Conservation (phyloP, 371 early-diverging fungal species). For the Apophysomyces variabilis region DNA sequence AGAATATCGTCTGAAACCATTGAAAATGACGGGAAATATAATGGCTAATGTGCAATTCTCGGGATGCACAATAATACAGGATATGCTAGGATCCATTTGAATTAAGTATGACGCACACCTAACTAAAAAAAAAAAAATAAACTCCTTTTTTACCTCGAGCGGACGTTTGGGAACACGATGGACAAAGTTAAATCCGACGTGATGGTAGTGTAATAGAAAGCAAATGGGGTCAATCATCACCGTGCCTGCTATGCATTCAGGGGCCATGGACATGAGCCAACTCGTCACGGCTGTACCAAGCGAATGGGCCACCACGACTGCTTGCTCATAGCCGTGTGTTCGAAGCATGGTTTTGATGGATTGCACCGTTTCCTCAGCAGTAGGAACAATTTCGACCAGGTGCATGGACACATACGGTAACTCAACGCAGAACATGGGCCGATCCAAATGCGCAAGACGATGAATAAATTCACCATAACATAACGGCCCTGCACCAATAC, state of each 20-base stretch:
- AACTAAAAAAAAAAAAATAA: background rate
- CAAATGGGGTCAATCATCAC: slow-evolving; percentile 75
- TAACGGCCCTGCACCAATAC: slow-evolving; percentile 66
- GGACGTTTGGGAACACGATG: slow-evolving; percentile 58
- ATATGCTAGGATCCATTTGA: slow-evolving; percentile 37
- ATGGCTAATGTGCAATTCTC: slow-evolving; percentile 68
- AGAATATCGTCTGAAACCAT: slow-evolving; percentile 63
- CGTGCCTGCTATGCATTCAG: slow-evolving; percentile 52
- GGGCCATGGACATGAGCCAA: slow-evolving; percentile 50
- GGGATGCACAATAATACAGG: slow-evolving; percentile 61
- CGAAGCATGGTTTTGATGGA: slow-evolving; percentile 60
- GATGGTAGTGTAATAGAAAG: slow-evolving; percentile 64
- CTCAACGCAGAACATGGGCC: slow-evolving; percentile 69
- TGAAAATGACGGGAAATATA: slow-evolving; percentile 68
- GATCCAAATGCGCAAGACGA: slow-evolving; percentile 36
- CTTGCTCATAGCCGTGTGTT: slow-evolving; percentile 51
- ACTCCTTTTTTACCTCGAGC: slow-evolving; percentile 42
- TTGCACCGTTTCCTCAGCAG: slow-evolving; percentile 55
- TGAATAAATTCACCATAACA: slow-evolving; percentile 61
- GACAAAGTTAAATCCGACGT: slow-evolving; percentile 72
- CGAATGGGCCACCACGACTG: slow-evolving; percentile 70
- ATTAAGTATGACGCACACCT: no score
- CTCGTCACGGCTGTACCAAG: slow-evolving; percentile 62
- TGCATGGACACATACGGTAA: slow-evolving; percentile 72
- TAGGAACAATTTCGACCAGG: slow-evolving; percentile 61